phyloP scores from a whole-genome alignment of 371 early-diverging fungal species.

The Mortierella sp. region DNA sequence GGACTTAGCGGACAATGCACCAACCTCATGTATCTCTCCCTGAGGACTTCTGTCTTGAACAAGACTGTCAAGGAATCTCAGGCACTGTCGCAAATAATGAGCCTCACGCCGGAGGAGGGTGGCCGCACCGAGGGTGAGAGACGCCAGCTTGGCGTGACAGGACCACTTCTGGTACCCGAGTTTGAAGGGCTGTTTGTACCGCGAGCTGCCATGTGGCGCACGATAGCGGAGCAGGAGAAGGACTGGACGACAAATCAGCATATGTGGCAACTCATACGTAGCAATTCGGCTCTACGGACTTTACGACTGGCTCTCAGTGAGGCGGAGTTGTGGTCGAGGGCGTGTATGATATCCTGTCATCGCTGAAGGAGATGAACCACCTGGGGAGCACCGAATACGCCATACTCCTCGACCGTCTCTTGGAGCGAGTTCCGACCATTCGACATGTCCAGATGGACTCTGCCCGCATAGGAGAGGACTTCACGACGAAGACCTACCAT shows the following conservation, averaged over 20 bases:
- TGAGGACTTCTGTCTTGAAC: not conserved
- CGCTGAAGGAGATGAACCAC: not conserved
- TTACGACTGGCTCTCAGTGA: not conserved
- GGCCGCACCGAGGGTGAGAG: not conserved
- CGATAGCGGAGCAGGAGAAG: not conserved
- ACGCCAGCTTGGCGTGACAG: not conserved
- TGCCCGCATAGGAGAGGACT: not conserved
- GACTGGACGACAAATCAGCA: conserved; percentile 3
- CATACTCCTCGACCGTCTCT: not conserved
- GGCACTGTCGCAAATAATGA: not conserved
- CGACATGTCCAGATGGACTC: conserved; percentile 1
- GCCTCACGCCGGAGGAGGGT: not conserved
- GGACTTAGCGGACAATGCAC: conserved; percentile 2
- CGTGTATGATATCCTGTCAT: not conserved
- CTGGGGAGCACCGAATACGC: not conserved
- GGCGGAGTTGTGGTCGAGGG: not conserved
- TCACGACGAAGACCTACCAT: not conserved
- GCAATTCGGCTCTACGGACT: not conserved
- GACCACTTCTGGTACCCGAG: not conserved
- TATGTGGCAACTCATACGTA: not conserved
- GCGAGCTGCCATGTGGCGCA: not conserved
- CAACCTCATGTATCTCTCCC: not conserved
- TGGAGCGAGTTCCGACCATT: conserved; percentile 1
- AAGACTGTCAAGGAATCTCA: not conserved
- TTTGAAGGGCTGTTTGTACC: not conserved